These are phyloP conservation scores for Mycena leptocephala DNA, from an alignment of 768 basidiomycete genomes.

Conservation along the genomic window DNA sequence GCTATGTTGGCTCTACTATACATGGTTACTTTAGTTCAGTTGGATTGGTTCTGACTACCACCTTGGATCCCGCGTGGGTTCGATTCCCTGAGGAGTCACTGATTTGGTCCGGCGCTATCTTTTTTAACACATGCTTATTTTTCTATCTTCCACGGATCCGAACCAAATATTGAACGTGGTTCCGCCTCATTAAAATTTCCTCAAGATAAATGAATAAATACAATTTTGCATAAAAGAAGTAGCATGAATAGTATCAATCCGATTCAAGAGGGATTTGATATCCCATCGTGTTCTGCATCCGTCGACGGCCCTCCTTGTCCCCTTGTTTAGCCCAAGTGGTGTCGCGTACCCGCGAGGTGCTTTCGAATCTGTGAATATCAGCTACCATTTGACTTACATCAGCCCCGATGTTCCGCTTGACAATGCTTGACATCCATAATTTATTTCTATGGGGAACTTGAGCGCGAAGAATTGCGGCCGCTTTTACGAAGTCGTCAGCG, in stretches of 20 bases:
- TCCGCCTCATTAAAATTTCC: not conserved
- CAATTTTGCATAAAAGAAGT: not conserved
- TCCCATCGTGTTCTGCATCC: not conserved
- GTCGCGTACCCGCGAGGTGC: not conserved
- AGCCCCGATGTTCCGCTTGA: slow-evolving; percentile 1
- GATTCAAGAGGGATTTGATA: too few species aligned
- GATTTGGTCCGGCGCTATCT: not conserved
- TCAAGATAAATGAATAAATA: not conserved
- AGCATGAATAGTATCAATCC: not conserved
- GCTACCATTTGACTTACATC: not conserved
- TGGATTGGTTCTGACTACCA: not conserved
- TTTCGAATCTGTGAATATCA: not conserved
- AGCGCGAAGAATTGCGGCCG: not conserved
- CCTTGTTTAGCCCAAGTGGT: slow-evolving; percentile 1
- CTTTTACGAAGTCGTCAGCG: not conserved
- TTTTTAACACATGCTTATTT: not conserved
- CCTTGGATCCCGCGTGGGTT: not conserved
- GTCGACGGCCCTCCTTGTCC: not conserved
- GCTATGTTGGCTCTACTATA: not conserved
- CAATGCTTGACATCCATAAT: not conserved
- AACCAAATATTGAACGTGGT: not conserved
- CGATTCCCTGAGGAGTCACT: not conserved
- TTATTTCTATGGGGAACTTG: slow-evolving; percentile 2
- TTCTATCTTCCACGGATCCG: not conserved
- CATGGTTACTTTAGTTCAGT: not conserved